Evolutionary conservation across 495 filamentous ascomycete genomes (phyloP), one percentile per base, ranked within the genome.

Genomic region (Durotheca rogersii): DNA sequence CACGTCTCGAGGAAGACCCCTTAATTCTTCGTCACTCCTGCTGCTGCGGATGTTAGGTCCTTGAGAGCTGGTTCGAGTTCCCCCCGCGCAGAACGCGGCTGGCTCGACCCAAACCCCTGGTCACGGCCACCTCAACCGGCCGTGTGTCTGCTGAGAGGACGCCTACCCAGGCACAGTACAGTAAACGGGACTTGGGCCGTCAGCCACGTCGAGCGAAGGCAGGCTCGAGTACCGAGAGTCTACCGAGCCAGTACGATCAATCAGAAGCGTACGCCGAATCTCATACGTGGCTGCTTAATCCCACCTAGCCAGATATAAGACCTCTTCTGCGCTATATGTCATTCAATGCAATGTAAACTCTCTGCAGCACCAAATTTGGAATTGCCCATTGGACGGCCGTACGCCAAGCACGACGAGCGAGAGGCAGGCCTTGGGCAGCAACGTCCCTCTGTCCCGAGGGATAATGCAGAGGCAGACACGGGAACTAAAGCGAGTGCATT

Each of bases 241-340:
- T 58, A 44, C 49, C 49, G 44, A 58, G 39, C 21, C 55, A 51
- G 55, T 53, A 58, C 49, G 33, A 36, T 58, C 49, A 58, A 53
- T 58, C 55, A 58, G 44, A 58, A 37, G 55, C 42, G 33, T 53
- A 53, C 46, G 50, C 49, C 37, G 41, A 53, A 21, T 53, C 56
- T 50, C 49, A 59, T 59, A 59, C 56, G 56, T 59, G 56, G 56
- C 56, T 59, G 50, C 49, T 59, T 53, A 59, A 59, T 59, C 56
- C 45, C 56, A 59, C 56, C 56, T 53, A 59, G 56, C 56, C 56
- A 53, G 49, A 59, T 59, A 59, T 46, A 59, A 53, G 56, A 50
- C 56, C 56, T 53, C 39, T 50, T 40, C 44, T 59, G 56, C 50
- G 49, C 43, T 59, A 59, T 59, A 59, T 59, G 56, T 59, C 56